Base-by-base conservation (phyloP, 2,329 filamentous ascomycete genomes). In the Davidsoniella virescens region DNA sequence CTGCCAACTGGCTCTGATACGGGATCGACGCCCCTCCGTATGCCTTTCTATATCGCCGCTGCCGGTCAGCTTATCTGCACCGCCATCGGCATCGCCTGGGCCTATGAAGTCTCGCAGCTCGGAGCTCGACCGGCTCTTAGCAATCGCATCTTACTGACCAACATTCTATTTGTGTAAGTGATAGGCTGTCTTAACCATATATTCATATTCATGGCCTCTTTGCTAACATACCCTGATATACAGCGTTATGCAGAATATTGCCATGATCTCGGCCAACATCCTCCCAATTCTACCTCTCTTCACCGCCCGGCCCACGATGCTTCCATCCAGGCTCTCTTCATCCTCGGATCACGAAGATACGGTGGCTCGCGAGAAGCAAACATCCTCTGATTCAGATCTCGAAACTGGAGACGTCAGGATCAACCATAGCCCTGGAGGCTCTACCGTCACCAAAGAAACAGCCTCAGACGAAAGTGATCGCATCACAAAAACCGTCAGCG, bases 171-270 rank as follows among this genome's bases (percentile, higher is more conserved):
- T 12, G 58, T 63, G 59, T 63, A 56, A 52, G 60, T 54, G 4
- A 20, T 42, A 14, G 4, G 5, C 18, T 12, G 14, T 9, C 12
- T 4, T 39, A 6, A 17, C 33, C 14, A 36, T 9, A 33, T 33
- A 12, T 33, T 33, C 29, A 23, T 33, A 12, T 33, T 33, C 12
- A 10, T 33, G 12, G 29, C 5, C n/a, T 25, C 39, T 45, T 23
- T 46, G 16, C 37, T 41, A n/a, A 33, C 6, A 8, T 16, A 3
- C 9, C 33, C 9, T 1, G 29, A 33, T 33, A 12, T 33, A 8
- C 41, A 63, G 62, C 5, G 57, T 66, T 9, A 61, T 65, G 47
- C 61, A 64, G 50, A 67, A 65, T 56, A 44, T 65, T n/a, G 59
- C 61, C 51, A 62, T 67, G 23, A 53, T 64, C 8, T 59, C 63